Conservation (phyloP, 1,284 basidiomycete species). For the Apiotrichum sp. region DNA sequence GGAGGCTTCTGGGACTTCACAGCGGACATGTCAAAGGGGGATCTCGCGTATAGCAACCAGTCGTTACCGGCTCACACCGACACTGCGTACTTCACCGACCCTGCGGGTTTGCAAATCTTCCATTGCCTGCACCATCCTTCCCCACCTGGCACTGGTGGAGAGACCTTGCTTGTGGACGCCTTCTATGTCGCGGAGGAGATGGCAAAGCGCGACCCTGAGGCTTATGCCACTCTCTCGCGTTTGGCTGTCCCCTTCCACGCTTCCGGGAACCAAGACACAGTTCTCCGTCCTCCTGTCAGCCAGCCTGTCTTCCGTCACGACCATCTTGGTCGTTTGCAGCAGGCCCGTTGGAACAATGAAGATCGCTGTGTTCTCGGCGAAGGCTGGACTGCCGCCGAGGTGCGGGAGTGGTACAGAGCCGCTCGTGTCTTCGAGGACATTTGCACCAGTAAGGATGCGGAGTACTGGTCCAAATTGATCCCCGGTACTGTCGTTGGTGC, state of each 20-base stretch:
- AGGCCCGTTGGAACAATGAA: slow-evolving; percentile 92
- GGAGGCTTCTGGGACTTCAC: slow-evolving; percentile 98
- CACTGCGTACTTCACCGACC: slow-evolving; percentile 90
- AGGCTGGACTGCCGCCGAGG: slow-evolving; percentile 54
- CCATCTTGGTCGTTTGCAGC: slow-evolving; percentile 57
- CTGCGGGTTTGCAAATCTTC: slow-evolving; percentile 89
- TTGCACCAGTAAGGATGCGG: slow-evolving; percentile 70
- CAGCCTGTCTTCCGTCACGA: slow-evolving; percentile 63
- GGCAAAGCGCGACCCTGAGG: slow-evolving; percentile 63
- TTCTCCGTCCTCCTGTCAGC: slow-evolving; percentile 59
- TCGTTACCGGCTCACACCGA: slow-evolving; percentile 89
- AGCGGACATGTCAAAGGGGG: slow-evolving; percentile 80
- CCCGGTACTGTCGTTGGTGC: slow-evolving; percentile 78
- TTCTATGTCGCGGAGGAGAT: slow-evolving; percentile 83
- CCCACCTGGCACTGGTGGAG: slow-evolving; percentile 67
- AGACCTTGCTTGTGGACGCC: slow-evolving; percentile 89
- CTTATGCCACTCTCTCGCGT: slow-evolving; percentile 64
- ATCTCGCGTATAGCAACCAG: slow-evolving; percentile 80
- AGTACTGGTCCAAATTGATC: slow-evolving; percentile 83
- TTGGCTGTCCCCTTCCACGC: slow-evolving; percentile 77
- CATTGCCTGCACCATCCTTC: slow-evolving; percentile 79
- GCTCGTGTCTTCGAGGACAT: slow-evolving; percentile 70
- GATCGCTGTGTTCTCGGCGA: slow-evolving; percentile 71
- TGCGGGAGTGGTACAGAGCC: slow-evolving; percentile 80
- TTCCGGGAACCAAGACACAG: slow-evolving; percentile 63